Conservation (phyloP, 1,139 yeast species). For the Debaryomyces coudertii region DNA sequence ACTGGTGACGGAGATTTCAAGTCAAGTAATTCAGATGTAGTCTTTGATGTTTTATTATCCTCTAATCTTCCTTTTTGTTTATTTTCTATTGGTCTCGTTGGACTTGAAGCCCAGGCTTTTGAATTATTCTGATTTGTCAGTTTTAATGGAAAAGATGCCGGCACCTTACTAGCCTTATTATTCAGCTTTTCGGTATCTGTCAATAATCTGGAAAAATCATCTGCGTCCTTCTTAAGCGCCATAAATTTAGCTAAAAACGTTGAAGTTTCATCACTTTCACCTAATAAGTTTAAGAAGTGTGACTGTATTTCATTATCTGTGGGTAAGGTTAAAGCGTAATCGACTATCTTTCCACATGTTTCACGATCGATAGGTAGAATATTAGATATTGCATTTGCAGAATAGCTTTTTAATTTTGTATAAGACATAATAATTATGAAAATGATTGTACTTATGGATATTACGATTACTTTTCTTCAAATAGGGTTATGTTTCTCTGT, state of each 20-base stretch:
- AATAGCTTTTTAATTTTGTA: constrained; percentile 25
- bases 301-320: constrained; percentile 45
- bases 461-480: background rate
- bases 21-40: constrained; percentile 44
- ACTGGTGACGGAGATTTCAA: constrained; percentile 23
- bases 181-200: background rate
- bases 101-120: constrained; percentile 13
- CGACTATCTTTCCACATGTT: constrained; percentile 43
- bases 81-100: constrained; percentile 25
- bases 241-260: constrained; percentile 41
- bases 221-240: constrained; percentile 18
- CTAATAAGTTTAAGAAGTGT: constrained; percentile 56
- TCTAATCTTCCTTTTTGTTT: constrained; percentile 23
- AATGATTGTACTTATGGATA: background rate
- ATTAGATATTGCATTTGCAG: constrained; percentile 34
- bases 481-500: background rate
- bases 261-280: constrained; percentile 52
- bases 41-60: constrained; percentile 28
- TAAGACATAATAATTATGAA: constrained; percentile 6
- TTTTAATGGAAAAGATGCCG: constrained; percentile 1
- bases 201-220: background rate
- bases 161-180: background rate
- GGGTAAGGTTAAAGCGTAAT: constrained; percentile 47
- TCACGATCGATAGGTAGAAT: constrained; percentile 49
- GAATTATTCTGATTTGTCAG: constrained; percentile 2